A percentile compares a stretch with the other conserved stretches of the same genome.
Evolutionary conservation across 2,329 filamentous ascomycete genomes (phyloP).

Genomic region (Boeremia lycopersici): DNA sequence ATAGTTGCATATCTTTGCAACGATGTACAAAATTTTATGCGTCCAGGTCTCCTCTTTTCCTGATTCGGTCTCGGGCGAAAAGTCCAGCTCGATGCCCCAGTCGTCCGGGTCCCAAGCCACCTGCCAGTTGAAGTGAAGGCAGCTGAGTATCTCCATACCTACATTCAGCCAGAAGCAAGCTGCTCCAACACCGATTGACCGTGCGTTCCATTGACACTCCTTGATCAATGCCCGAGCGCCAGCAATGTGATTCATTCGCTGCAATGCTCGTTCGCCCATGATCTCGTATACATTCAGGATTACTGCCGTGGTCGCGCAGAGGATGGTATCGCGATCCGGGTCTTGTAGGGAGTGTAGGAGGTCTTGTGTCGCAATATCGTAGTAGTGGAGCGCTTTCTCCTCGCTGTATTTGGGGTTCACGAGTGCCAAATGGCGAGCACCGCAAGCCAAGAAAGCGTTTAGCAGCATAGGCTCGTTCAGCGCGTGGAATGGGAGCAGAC

Average conservation of each 20-base stretch:
- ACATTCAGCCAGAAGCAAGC: slow-evolving; percentile 96
- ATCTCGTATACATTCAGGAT: slow-evolving; percentile 92
- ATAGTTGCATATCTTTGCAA: slow-evolving; percentile 87
- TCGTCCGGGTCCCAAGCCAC: slow-evolving; percentile 88
- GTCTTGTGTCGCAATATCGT: slow-evolving; percentile 81
- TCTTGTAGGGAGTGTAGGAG: slow-evolving; percentile 80
- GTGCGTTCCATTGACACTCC: slow-evolving; percentile 87
- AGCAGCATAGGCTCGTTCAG: slow-evolving; percentile 85
- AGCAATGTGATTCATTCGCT: slow-evolving; percentile 88
- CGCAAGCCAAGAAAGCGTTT: slow-evolving; percentile 87
- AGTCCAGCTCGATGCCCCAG: slow-evolving; percentile 84
- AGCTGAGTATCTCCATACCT: slow-evolving; percentile 86
- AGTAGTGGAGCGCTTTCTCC: slow-evolving; percentile 80
- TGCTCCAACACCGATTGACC: slow-evolving; percentile 75
- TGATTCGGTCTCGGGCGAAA: slow-evolving; percentile 61
- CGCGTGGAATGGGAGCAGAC: slow-evolving; percentile 81
- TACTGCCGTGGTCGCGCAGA: slow-evolving; percentile 86
- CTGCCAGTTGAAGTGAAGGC: slow-evolving; percentile 84
- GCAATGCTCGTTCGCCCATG: slow-evolving; percentile 79
- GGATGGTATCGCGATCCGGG: slow-evolving; percentile 79
- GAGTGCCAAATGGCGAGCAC: slow-evolving; percentile 78
- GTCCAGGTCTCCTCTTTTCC: slow-evolving; percentile 85
- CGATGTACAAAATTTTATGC: slow-evolving; percentile 84
- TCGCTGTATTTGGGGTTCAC: slow-evolving; percentile 73
- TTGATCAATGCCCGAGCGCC: slow-evolving; percentile 85